phyloP scores from a whole-genome alignment of 164 flowering plant genomes.

The Vitis vinifera region ASM3070453v1 NC_081808.1:21728001-21728500 shows the following conservation, averaged over 20 bases:
- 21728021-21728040: neutral
- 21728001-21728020: neutral
- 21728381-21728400: slow-evolving; percentile 87
- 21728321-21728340: slow-evolving; percentile 95
- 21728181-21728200: slow-evolving; percentile 98
- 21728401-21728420: slow-evolving; percentile 98
- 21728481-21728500: slow-evolving; percentile 80
- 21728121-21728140: slow-evolving; percentile 86
- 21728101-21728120: slow-evolving; percentile 79
- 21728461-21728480: slow-evolving; percentile 73
- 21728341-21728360: slow-evolving; percentile 88
- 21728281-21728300: neutral
- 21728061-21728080: slow-evolving; percentile 78
- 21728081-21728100: slow-evolving; percentile 89
- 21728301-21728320: slow-evolving; percentile 97
- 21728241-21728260: neutral
- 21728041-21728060: neutral
- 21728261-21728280: neutral
- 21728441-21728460: slow-evolving; percentile 76
- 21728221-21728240: slow-evolving; percentile 63
- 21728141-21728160: slow-evolving; percentile 98
- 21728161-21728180: slow-evolving; percentile 95
- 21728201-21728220: slow-evolving; percentile 93
- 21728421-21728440: slow-evolving; percentile 98
- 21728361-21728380: slow-evolving; percentile 80